Conservation (phyloP, 1,284 basidiomycete genomes). For the Cystobasidiaceae sp. region DNA sequence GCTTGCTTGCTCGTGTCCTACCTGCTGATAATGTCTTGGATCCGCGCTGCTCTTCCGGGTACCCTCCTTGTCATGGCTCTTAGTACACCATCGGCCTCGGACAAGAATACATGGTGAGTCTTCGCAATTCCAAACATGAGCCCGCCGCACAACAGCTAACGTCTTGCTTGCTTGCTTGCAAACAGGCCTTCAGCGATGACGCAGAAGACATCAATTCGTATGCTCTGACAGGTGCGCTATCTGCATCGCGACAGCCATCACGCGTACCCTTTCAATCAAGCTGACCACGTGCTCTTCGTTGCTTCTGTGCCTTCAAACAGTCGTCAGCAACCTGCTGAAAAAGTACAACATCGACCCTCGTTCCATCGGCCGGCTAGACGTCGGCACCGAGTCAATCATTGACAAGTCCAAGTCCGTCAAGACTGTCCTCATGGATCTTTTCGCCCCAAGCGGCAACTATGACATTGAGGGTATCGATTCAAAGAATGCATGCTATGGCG, state of each 20-base stretch:
- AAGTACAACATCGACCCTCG: constrained; percentile 96
- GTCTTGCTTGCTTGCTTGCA: no score
- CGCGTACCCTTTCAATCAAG: no score
- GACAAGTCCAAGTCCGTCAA: constrained; percentile 99
- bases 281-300: no score
- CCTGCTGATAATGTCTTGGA: no score
- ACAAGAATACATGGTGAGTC: constrained; percentile 76
- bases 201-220: constrained; percentile 97
- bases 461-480: constrained; percentile 99
- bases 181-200: constrained; percentile 43
- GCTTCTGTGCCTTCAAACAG: no score
- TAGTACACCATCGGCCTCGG: constrained; percentile 96
- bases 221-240: constrained; percentile 89
- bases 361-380: constrained; percentile 93
- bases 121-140: constrained; percentile 74
- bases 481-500: constrained; percentile 99
- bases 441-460: constrained; percentile 81
- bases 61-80: background rate
- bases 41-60: background rate
- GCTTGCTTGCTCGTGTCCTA: no score
- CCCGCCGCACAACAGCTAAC: no score
- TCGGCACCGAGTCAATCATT: constrained; percentile 98
- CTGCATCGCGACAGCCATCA: no score
- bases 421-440: constrained; percentile 97
- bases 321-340: constrained; percentile 67